Base-by-base conservation (phyloP, 495 filamentous ascomycete genomes). In the Lasiosphaeria miniovina region DNA sequence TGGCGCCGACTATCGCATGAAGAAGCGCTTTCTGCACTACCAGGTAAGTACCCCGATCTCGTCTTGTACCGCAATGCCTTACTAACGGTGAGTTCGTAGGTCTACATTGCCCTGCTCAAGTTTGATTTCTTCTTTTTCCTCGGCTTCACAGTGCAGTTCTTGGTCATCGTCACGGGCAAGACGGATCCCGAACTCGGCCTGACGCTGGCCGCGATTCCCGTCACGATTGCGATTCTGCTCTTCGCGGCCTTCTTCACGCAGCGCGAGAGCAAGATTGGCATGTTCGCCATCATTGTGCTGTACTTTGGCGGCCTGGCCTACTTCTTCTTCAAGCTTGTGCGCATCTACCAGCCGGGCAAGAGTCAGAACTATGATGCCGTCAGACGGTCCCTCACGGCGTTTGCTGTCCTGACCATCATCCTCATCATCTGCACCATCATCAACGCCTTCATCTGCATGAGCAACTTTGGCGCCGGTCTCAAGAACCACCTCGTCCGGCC, bases 71-170 rank as follows among this genome's bases (percentile, higher is more conserved):
- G 43, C 43, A 11, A 11, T 5, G 12, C 4, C 43, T 36, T 60
- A 48, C 71, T 81, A 62, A 85, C 58, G 33, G 3, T 17, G n/a
- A 40, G 46, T 7, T 32, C 12, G 4, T 62, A 98, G 93, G 92
- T 98, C 68, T 98, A 96, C 75, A 97, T 98, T 67, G 90, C 95
- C 40, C 84, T 98, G 9, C 82, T 98, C 54, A 98, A 98, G 74
- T 98, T 98, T 73, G 94, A 98, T 76, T 98, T 98, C 74, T 98
- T 98, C 84, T 96, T 98, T 82, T 98, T 98, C 83, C 85, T 98
- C 54, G 94, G 92, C 12, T 98, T 98, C 69, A 97, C 93, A 6
- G 88, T 98, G 41, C 94, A 98, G 70, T 98, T 98, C 75, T 79
- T 98, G 35, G 94, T 98, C 61, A 87, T 98, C 57, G 92, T 98